These are phyloP conservation scores for Talaromyces stipitatus DNA, from an alignment of 495 filamentous ascomycete genomes.

Conservation along the genomic window DNA sequence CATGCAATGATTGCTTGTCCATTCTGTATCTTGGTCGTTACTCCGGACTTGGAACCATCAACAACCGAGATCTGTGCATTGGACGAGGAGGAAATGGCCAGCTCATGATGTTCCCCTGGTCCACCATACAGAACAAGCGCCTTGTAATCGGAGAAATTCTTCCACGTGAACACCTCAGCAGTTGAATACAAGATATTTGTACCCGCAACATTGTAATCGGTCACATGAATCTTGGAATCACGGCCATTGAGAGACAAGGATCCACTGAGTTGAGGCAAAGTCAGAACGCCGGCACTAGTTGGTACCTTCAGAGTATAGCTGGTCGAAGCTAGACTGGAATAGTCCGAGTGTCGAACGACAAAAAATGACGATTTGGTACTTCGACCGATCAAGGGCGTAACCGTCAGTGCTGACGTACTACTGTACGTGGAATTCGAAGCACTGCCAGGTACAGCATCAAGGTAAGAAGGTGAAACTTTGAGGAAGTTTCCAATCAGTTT, in stretches of 20 bases:
- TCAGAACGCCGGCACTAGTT: constrained; percentile 53
- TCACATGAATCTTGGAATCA: constrained; percentile 69
- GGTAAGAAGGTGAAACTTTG: constrained; percentile 59
- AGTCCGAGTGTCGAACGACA: constrained; percentile 57
- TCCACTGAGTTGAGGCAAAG: constrained; percentile 56
- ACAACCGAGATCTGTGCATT: constrained; percentile 12
- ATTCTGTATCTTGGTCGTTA: constrained; percentile 30
- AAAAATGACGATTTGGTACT: constrained; percentile 50
- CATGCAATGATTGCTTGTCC: constrained; percentile 43
- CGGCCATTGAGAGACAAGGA: constrained; percentile 58
- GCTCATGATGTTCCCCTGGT: constrained; percentile 60
- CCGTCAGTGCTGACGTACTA: constrained; percentile 39
- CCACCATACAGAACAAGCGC: constrained; percentile 65
- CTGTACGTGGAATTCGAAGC: constrained; percentile 44
- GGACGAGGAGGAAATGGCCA: constrained; percentile 39
- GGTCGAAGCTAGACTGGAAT: constrained; percentile 45
- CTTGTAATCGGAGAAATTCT: constrained; percentile 50
- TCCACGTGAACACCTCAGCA: constrained; percentile 69
- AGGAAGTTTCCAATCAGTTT: constrained; percentile 70
- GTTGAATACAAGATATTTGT: constrained; percentile 64
- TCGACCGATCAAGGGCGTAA: constrained; percentile 53
- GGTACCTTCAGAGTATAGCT: constrained; percentile 54
- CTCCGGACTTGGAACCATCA: constrained; percentile 36
- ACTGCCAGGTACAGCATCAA: constrained; percentile 43
- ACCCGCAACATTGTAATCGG: constrained; percentile 63